Percentiles rank a stretch among this genome's conserved stretches.
phyloP scores from a whole-genome alignment of 495 filamentous ascomycete genomes.

The Lasiosphaeris hirsuta region DNA sequence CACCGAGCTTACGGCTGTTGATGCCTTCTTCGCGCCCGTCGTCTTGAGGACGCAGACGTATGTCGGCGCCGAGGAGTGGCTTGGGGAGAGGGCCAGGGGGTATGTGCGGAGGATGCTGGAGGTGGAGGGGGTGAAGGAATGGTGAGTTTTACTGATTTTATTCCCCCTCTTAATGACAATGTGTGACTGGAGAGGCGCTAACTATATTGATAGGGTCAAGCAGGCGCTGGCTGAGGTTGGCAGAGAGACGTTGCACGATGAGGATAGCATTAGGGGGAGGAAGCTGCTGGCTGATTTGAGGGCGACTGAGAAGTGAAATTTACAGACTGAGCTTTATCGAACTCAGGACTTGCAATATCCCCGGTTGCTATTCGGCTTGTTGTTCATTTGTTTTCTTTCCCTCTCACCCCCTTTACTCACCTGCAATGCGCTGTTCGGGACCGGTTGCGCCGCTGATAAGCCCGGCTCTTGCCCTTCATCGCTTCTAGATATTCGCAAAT shows the following conservation, averaged over 20 bases:
- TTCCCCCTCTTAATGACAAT: background rate
- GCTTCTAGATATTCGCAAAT: no score
- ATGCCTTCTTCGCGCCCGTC: constrained; percentile 44
- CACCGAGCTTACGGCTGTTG: constrained; percentile 34
- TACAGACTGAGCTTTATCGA: no score
- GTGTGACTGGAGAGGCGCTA: no score
- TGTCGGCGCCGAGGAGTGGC: constrained; percentile 15
- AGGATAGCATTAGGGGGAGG: constrained; percentile 12
- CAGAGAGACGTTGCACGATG: constrained; percentile 17
- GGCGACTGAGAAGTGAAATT: background rate
- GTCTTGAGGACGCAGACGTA: constrained; percentile 31
- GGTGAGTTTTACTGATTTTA: constrained; percentile 14
- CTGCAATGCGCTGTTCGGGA: no score
- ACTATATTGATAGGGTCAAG: constrained; percentile 8
- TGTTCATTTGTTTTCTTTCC: background rate
- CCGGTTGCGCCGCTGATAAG: no score
- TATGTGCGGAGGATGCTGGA: constrained; percentile 22
- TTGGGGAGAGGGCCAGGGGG: constrained; percentile 16
- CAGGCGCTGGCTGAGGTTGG: constrained; percentile 20
- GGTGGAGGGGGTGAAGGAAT: constrained; percentile 25
- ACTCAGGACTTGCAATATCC: no score
- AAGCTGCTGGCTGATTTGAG: constrained; percentile 19
- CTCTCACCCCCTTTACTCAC: no score
- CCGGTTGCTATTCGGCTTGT: background rate
- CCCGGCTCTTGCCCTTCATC: no score